These are phyloP conservation scores for Plantago elongata DNA, from an alignment of 257 asterid genomes.

Conservation along the genomic window DNA sequence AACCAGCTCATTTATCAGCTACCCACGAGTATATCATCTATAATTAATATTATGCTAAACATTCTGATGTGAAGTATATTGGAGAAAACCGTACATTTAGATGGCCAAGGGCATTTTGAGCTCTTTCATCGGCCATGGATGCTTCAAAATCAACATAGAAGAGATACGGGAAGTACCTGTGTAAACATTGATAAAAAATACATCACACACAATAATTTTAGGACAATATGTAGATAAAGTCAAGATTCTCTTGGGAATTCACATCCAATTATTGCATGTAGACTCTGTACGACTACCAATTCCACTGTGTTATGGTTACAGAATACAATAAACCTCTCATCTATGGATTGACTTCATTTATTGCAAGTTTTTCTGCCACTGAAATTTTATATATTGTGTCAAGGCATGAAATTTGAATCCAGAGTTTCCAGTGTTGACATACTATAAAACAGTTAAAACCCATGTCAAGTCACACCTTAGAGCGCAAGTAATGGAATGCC, in stretches of 20 bases:
- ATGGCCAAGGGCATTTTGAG: conserved; percentile 96
- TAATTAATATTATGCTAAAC: too few species aligned
- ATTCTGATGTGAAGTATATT: conserved; percentile 3
- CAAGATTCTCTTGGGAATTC: conserved; percentile 10
- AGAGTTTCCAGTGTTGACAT: background rate
- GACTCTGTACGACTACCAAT: background rate
- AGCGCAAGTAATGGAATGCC: background rate
- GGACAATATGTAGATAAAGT: background rate
- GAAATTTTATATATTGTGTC: background rate
- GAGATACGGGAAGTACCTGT: conserved; percentile 91
- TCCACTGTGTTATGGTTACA: background rate
- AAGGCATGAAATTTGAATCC: background rate
- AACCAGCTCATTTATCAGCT: too few species aligned
- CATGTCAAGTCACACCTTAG: too few species aligned
- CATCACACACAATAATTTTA: background rate
- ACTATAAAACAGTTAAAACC: background rate
- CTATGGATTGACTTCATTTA: background rate
- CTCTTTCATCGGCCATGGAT: conserved; percentile 97
- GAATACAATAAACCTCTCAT: background rate
- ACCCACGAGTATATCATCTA: too few species aligned
- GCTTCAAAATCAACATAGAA: conserved; percentile 98
- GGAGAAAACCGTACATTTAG: conserved; percentile 49
- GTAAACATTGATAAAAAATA: conserved; percentile 22
- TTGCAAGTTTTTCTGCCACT: background rate
- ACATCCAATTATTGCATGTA: background rate